Conservation (phyloP, 2,329 filamentous ascomycete genomes). For the Aureobasidium sp. region DNA sequence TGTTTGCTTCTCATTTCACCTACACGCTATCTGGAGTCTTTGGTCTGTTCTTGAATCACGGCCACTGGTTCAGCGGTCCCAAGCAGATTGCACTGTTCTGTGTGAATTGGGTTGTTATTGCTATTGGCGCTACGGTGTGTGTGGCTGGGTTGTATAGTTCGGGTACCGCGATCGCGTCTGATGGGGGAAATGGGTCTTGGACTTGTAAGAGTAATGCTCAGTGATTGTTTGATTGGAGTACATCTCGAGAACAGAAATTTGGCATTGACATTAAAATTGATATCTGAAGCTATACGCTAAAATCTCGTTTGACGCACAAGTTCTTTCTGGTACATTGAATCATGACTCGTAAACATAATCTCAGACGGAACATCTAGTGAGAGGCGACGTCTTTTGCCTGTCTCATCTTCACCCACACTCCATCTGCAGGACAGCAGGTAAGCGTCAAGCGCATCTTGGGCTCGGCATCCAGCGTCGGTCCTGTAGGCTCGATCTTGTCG, state of each 20-base stretch:
- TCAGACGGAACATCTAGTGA: not conserved
- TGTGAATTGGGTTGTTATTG: constrained; percentile 37
- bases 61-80: constrained; percentile 35
- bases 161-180: constrained; percentile 4
- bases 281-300: not conserved
- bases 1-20: constrained; percentile 60
- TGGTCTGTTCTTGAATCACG: constrained; percentile 39
- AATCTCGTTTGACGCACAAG: not conserved
- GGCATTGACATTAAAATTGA: not conserved
- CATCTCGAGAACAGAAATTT: not conserved
- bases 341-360: not conserved
- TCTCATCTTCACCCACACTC: constrained; percentile 13
- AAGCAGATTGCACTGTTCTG: constrained; percentile 36
- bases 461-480: not conserved
- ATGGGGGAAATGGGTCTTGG: not conserved
- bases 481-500: constrained; percentile 24
- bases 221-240: not conserved
- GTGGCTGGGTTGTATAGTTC: constrained; percentile 24
- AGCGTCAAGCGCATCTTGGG: constrained; percentile 12
- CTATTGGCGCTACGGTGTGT: constrained; percentile 24
- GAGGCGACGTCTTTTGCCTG: constrained; percentile 12
- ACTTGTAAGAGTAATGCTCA: constrained; percentile 7
- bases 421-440: constrained; percentile 15
- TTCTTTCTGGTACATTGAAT: not conserved
- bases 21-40: constrained; percentile 21